Percentiles rank a stretch among this genome's conserved stretches.
Conservation (phyloP, 176 grass and related monocot genomes). For the Phoenix roebelenii region DNA sequence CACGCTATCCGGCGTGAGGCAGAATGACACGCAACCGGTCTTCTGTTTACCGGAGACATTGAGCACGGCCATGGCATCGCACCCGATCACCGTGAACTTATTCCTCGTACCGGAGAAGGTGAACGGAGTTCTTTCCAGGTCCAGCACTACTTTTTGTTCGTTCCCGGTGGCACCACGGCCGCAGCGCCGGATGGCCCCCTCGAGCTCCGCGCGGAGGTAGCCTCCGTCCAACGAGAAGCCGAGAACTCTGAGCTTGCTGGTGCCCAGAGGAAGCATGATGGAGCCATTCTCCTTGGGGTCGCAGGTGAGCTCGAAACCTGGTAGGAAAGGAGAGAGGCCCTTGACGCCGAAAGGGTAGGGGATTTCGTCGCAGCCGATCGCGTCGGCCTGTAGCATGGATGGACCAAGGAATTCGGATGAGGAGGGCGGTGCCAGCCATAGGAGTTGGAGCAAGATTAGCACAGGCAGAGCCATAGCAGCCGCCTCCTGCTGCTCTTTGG, state of each 20-base stretch:
- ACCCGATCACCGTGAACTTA: constrained; percentile 47
- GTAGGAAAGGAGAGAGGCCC: neutral
- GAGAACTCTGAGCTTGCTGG: neutral
- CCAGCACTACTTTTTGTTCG: neutral
- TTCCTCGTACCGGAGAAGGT: constrained; percentile 48
- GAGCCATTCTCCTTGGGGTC: neutral
- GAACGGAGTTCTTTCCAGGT: constrained; percentile 37
- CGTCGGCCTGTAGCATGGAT: too few relatives aligned
- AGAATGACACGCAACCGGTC: constrained; percentile 42
- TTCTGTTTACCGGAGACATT: neutral
- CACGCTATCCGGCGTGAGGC: neutral
- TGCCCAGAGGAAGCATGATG: constrained; percentile 1
- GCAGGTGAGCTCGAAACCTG: constrained; percentile 22
- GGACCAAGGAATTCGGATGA: too few relatives aligned
- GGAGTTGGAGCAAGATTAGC: too few relatives aligned
- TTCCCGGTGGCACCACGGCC: accelerated
- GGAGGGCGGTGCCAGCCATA: too few relatives aligned
- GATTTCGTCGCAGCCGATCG: neutral
- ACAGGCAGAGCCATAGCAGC: too few relatives aligned
- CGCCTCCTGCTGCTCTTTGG: too few relatives aligned
- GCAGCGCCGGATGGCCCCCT: constrained; percentile 5
- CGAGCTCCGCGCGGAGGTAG: constrained; percentile 22
- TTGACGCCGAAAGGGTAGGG: constrained; percentile 44
- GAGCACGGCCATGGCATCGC: constrained; percentile 34
- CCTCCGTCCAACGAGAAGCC: constrained; percentile 31